Evolutionary conservation across 768 basidiomycete species (phyloP).

Genomic region (Hygrophorus pudorinus): DNA sequence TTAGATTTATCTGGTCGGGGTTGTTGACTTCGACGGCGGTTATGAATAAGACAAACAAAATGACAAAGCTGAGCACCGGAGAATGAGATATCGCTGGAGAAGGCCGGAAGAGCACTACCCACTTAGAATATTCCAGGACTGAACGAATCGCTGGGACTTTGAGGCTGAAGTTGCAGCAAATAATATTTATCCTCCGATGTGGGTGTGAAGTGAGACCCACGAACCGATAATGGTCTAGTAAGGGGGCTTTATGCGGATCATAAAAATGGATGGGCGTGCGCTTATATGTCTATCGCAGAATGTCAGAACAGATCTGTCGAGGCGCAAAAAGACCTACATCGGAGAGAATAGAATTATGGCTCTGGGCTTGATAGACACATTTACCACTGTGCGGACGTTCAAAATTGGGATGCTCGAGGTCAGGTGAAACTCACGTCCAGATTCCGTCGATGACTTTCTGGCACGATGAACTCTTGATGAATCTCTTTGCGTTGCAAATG

Average conservation of each 20-base stretch:
- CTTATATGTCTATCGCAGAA: conserved; percentile 72
- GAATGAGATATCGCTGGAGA: not conserved
- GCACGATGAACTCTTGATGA: conserved; percentile 82
- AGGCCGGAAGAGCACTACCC: conserved; percentile 9
- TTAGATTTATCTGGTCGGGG: conserved; percentile 45
- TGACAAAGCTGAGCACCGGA: conserved; percentile 49
- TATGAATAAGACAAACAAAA: conserved; percentile 72
- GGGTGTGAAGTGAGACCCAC: conserved; percentile 10
- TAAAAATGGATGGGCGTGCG: conserved; percentile 87
- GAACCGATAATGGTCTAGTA: conserved; percentile 93
- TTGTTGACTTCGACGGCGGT: conserved; percentile 70
- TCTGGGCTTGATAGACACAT: conserved; percentile 86
- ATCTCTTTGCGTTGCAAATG: conserved; percentile 73
- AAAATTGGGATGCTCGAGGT: not conserved
- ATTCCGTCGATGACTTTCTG: conserved; percentile 85
- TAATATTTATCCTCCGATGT: conserved; percentile 1
- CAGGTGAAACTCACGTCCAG: conserved; percentile 46
- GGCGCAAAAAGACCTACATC: conserved; percentile 45
- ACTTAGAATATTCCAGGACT: conserved; percentile 86
- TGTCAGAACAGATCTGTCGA: not conserved
- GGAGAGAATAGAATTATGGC: conserved; percentile 80
- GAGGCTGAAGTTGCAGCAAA: conserved; percentile 34
- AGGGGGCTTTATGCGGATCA: conserved; percentile 85
- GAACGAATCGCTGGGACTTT: conserved; percentile 92
- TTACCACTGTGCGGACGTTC: conserved; percentile 45